Evolutionary conservation across 495 filamentous ascomycete genomes (phyloP).

Genomic region (Lophiotrema nucula): DNA sequence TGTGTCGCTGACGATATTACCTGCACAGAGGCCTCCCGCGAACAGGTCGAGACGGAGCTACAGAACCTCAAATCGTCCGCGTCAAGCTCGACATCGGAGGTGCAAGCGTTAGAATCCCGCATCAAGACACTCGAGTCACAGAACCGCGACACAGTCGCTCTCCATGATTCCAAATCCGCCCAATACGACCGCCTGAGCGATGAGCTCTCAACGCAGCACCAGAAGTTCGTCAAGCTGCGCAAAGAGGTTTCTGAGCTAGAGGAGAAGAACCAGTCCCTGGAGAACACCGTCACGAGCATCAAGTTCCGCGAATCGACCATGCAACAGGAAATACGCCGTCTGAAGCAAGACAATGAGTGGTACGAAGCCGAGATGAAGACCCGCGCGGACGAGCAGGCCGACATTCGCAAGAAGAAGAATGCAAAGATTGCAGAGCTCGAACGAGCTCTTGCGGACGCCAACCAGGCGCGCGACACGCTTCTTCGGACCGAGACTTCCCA

Average conservation of each 20-base stretch:
- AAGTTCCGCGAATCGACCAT: constrained; percentile 86
- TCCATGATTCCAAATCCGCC: constrained; percentile 83
- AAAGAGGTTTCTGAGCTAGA: constrained; percentile 77
- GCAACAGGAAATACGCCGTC: constrained; percentile 81
- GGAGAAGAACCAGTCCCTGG: constrained; percentile 75
- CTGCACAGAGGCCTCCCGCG: constrained; percentile 58
- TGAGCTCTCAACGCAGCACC: constrained; percentile 81
- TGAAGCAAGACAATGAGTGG: constrained; percentile 88
- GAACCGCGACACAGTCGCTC: constrained; percentile 81
- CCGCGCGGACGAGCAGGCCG: constrained; percentile 77
- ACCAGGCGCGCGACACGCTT: constrained; percentile 69
- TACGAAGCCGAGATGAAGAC: constrained; percentile 86
- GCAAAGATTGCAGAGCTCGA: constrained; percentile 82
- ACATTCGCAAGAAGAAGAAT: constrained; percentile 92
- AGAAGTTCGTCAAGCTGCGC: constrained; percentile 78
- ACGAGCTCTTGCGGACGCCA: constrained; percentile 80
- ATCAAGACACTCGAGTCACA: constrained; percentile 84
- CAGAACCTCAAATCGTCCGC: constrained; percentile 73
- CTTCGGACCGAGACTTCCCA: constrained; percentile 75
- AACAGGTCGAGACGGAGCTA: constrained; percentile 77
- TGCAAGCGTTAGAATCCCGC: constrained; percentile 70
- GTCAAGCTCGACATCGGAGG: constrained; percentile 72
- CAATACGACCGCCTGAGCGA: constrained; percentile 83
- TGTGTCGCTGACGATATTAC: not conserved
- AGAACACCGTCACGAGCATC: constrained; percentile 69